Evolutionary conservation across 495 filamentous ascomycete genomes (phyloP).

Genomic region (Chlorociboria aeruginascens): DNA sequence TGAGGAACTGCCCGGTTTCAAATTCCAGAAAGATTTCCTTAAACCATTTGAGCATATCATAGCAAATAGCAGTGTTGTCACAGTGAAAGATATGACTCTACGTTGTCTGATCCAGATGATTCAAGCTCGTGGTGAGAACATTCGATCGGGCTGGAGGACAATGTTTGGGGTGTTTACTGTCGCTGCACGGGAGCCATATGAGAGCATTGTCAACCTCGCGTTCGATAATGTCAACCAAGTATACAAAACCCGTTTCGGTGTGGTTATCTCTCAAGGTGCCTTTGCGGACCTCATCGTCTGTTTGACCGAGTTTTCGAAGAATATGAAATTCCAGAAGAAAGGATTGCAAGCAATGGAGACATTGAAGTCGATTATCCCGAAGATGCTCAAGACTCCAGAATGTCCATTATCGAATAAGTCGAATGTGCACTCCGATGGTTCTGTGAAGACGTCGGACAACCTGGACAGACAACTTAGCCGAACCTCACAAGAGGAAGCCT

Average conservation of each 20-base stretch:
- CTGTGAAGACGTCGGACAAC: slow-evolving; percentile 12
- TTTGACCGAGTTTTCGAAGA: slow-evolving; percentile 96
- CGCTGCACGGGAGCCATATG: slow-evolving; percentile 84
- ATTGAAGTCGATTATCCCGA: slow-evolving; percentile 77
- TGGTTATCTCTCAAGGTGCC: slow-evolving; percentile 91
- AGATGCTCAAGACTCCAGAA: slow-evolving; percentile 92
- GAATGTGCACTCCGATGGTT: slow-evolving; percentile 21
- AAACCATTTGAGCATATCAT: slow-evolving; percentile 98
- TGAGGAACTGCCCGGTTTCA: slow-evolving; percentile 94
- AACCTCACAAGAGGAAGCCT: slow-evolving; percentile 85
- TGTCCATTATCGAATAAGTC: slow-evolving; percentile 63
- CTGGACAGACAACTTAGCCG: slow-evolving; percentile 21
- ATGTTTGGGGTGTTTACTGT: slow-evolving; percentile 99
- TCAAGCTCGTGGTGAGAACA: slow-evolving; percentile 88
- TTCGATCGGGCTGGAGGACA: slow-evolving; percentile 94
- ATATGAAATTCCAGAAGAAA: slow-evolving; percentile 95
- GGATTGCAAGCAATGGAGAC: slow-evolving; percentile 92
- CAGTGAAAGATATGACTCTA: slow-evolving; percentile 96
- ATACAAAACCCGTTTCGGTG: slow-evolving; percentile 94
- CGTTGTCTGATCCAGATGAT: slow-evolving; percentile 99
- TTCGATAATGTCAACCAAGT: slow-evolving; percentile 96
- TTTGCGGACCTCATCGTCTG: slow-evolving; percentile 96
- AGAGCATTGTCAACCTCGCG: slow-evolving; percentile 89
- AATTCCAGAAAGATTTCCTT: slow-evolving; percentile 98
- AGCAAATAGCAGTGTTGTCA: slow-evolving; percentile 74